phyloP scores from a whole-genome alignment of 2,329 filamentous ascomycete species.

The Rosellinia necatrix region DNA sequence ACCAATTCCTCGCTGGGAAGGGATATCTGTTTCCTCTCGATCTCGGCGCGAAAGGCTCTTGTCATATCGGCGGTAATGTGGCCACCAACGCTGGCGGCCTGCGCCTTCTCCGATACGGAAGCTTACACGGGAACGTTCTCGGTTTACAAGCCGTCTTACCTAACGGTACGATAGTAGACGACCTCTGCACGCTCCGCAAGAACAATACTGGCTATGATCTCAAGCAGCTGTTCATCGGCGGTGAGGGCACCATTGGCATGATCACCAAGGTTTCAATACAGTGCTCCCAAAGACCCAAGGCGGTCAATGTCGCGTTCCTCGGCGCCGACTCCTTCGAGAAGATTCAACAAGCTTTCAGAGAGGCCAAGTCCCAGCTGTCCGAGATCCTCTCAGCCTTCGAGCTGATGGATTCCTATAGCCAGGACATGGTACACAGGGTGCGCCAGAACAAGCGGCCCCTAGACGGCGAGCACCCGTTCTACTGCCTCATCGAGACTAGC shows the following conservation, averaged over 20 bases:
- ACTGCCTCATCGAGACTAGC: constrained; percentile 95
- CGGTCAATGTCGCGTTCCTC: constrained; percentile 94
- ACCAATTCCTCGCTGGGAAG: constrained; percentile 81
- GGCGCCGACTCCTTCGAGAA: constrained; percentile 89
- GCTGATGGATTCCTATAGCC: constrained; percentile 88
- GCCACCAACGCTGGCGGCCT: constrained; percentile 94
- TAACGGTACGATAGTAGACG: constrained; percentile 89
- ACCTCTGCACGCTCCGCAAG: constrained; percentile 86
- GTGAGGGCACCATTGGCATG: constrained; percentile 92
- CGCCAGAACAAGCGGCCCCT: constrained; percentile 80
- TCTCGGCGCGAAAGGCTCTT: constrained; percentile 96
- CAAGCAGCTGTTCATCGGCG: constrained; percentile 81
- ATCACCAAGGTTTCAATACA: constrained; percentile 89
- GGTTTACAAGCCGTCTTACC: constrained; percentile 93
- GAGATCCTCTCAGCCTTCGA: constrained; percentile 98
- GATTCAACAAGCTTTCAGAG: constrained; percentile 81
- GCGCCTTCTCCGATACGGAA: constrained; percentile 88
- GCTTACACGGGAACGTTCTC: constrained; percentile 88
- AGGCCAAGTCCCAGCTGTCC: constrained; percentile 86
- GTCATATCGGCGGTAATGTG: constrained; percentile 94
- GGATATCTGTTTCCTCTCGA: constrained; percentile 94
- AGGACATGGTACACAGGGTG: constrained; percentile 75
- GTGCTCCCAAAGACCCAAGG: constrained; percentile 84
- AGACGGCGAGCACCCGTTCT: constrained; percentile 86
- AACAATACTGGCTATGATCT: constrained; percentile 98